These are phyloP conservation scores for Alternaria arbusti DNA, from an alignment of 2,329 filamentous ascomycete species.

Conservation along the genomic window DNA sequence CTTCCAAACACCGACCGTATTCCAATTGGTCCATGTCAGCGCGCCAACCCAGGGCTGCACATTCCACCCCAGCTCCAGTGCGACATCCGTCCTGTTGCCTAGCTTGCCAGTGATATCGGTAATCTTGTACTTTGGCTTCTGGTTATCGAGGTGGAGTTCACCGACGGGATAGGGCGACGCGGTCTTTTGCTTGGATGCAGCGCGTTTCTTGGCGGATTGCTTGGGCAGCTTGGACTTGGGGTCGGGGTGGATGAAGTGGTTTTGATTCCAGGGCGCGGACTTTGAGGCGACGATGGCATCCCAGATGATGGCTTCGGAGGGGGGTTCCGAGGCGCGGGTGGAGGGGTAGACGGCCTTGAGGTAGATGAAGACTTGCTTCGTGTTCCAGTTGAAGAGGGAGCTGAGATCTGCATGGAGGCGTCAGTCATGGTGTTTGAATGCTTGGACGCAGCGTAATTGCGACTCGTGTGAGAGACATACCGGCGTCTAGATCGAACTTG, in stretches of 20 bases:
- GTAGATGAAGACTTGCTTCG: conserved; percentile 97
- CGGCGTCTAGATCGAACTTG: conserved; percentile 87
- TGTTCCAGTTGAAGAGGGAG: conserved; percentile 98
- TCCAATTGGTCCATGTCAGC: conserved; percentile 73
- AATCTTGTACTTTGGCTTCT: conserved; percentile 96
- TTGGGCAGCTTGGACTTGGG: conserved; percentile 57
- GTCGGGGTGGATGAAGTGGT: conserved; percentile 62
- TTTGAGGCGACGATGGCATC: conserved; percentile 87
- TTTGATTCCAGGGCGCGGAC: conserved; percentile 61
- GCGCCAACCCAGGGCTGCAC: conserved; percentile 96
- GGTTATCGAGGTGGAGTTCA: conserved; percentile 77
- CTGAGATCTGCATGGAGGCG: conserved; percentile 68
- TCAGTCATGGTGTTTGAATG: not conserved
- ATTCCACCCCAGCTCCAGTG: conserved; percentile 88
- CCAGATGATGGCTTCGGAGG: conserved; percentile 84
- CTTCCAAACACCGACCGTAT: conserved; percentile 67
- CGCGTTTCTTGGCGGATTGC: conserved; percentile 45
- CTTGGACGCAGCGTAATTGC: not conserved
- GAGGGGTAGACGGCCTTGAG: conserved; percentile 77
- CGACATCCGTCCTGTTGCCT: conserved; percentile 74
- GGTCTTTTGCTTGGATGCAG: conserved; percentile 13
- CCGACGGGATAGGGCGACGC: conserved; percentile 60
- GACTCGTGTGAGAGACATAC: conserved; percentile 43
- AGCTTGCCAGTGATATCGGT: conserved; percentile 85
- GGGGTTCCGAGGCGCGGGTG: conserved; percentile 49